These are phyloP conservation scores for Colletotrichum sp. DNA, from an alignment of 2,329 filamentous ascomycete species.

Conservation along the genomic window DNA sequence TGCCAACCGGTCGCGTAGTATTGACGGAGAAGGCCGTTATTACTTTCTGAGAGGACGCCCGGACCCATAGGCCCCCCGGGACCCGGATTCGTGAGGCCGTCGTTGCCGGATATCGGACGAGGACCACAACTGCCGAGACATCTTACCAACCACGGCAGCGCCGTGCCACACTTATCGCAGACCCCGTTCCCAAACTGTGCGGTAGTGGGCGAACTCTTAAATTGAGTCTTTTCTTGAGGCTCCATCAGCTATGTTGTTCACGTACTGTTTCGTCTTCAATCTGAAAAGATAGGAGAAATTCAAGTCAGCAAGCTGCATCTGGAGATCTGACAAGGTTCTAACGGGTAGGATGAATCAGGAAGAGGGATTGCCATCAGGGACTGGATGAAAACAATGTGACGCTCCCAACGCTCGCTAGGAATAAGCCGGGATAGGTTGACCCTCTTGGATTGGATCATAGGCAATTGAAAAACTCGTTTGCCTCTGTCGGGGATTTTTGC, in stretches of 20 bases:
- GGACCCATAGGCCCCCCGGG: conserved; percentile 1
- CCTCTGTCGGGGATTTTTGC: not conserved
- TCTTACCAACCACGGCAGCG: not conserved
- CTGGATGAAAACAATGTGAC: not conserved
- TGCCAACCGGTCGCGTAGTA: not conserved
- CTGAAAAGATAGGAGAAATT: not conserved
- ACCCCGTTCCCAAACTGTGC: not conserved
- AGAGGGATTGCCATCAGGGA: not conserved
- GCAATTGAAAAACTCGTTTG: not conserved
- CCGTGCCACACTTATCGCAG: not conserved
- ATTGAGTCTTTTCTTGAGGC: not conserved
- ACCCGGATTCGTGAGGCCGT: not conserved
- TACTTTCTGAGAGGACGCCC: not conserved
- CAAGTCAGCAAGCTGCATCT: not conserved
- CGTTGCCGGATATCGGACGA: not conserved
- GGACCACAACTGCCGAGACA: not conserved
- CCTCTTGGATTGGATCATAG: not conserved
- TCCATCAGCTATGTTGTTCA: not conserved
- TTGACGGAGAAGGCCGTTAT: not conserved
- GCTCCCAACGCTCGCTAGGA: not conserved
- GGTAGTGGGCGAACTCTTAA: not conserved
- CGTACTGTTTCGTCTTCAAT: not conserved
- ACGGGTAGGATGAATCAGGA: not conserved
- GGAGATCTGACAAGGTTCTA: not conserved
- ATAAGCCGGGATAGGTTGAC: not conserved